A percentile compares a stretch with the other conserved stretches of the same genome.
These are phyloP conservation scores for Spathaspora boniae DNA, from an alignment of 805 yeast genomes.

Conservation along the genomic window DNA sequence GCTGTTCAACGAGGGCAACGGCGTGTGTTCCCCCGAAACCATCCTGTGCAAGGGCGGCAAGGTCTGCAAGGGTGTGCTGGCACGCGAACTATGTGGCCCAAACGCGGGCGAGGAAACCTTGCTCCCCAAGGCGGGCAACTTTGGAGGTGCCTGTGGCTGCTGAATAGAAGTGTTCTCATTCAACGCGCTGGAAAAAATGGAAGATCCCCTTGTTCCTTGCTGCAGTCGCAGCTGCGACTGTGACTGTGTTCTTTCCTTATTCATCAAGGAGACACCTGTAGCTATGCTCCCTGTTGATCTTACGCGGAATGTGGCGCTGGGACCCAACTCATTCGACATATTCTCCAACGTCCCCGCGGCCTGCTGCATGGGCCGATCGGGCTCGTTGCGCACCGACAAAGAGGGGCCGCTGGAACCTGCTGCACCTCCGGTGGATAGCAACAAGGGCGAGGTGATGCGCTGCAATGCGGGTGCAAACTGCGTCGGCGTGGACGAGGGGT, in stretches of 20 bases:
- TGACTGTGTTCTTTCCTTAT: slow-evolving; percentile 19
- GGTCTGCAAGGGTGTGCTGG: slow-evolving; percentile 8
- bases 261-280: slow-evolving; percentile 31
- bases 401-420: slow-evolving; percentile 41
- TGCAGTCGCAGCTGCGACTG: slow-evolving; percentile 4
- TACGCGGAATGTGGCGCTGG: slow-evolving; percentile 41
- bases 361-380: slow-evolving; percentile 21
- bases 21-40: slow-evolving; percentile 1
- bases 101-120: slow-evolving; percentile 41
- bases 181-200: slow-evolving; percentile 39
- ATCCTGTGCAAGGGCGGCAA: slow-evolving; percentile 10
- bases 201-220: slow-evolving; percentile 10
- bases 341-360: slow-evolving; percentile 45
- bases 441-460: slow-evolving; percentile 61
- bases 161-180: slow-evolving; percentile 10
- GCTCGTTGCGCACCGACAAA: slow-evolving; percentile 35
- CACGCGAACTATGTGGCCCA: slow-evolving; percentile 39
- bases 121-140: slow-evolving; percentile 32
- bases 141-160: slow-evolving; percentile 29
- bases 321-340: slow-evolving; percentile 43
- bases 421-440: slow-evolving; percentile 57
- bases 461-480: slow-evolving; percentile 65
- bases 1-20: slow-evolving; percentile 3
- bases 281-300: slow-evolving; percentile 13
- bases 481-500: slow-evolving; percentile 67